Evolutionary conservation across 495 filamentous ascomycete species (phyloP).

Genomic region (Penicillium diatomitis): DNA sequence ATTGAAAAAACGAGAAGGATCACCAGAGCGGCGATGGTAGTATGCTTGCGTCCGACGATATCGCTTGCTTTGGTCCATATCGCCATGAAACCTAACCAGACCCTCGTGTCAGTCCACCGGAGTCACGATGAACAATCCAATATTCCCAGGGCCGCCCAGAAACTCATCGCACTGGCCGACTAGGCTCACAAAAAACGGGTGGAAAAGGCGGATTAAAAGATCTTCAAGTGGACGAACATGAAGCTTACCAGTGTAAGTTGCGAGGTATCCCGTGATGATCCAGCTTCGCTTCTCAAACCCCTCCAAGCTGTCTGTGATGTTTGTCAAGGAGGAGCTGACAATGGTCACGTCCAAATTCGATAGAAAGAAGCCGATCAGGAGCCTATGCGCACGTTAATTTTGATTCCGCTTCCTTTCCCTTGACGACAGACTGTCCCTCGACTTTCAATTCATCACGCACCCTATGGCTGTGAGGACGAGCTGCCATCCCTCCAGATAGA

Average conservation of each 20-base stretch:
- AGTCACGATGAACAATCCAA: not conserved
- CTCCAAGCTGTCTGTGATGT: slow-evolving; percentile 45
- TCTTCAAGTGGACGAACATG: not conserved
- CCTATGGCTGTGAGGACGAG: slow-evolving; percentile 28
- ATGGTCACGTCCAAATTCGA: slow-evolving; percentile 56
- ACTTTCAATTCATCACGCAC: slow-evolving; percentile 10
- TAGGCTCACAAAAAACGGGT: too few species aligned
- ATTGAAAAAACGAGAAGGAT: slow-evolving; percentile 47
- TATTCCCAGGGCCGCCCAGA: too few species aligned
- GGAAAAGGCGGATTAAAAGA: too few species aligned
- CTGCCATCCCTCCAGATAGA: slow-evolving; percentile 40
- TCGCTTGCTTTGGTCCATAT: slow-evolving; percentile 53
- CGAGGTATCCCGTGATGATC: slow-evolving; percentile 48
- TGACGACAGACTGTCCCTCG: too few species aligned
- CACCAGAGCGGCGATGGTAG: slow-evolving; percentile 39
- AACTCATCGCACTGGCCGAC: too few species aligned
- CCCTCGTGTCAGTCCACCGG: not conserved
- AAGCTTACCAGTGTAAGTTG: slow-evolving; percentile 44
- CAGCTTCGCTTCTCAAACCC: slow-evolving; percentile 46
- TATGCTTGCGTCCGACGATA: slow-evolving; percentile 45
- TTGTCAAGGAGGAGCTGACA: slow-evolving; percentile 52
- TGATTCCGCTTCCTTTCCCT: not conserved
- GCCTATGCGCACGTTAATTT: slow-evolving; percentile 20
- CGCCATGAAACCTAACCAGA: slow-evolving; percentile 39
- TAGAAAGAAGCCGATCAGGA: slow-evolving; percentile 48